Percentiles rank a stretch among this genome's conserved stretches.
These are phyloP conservation scores for Fusarium xylarioides DNA, from an alignment of 2,329 filamentous ascomycete genomes.

Conservation along the genomic window DNA sequence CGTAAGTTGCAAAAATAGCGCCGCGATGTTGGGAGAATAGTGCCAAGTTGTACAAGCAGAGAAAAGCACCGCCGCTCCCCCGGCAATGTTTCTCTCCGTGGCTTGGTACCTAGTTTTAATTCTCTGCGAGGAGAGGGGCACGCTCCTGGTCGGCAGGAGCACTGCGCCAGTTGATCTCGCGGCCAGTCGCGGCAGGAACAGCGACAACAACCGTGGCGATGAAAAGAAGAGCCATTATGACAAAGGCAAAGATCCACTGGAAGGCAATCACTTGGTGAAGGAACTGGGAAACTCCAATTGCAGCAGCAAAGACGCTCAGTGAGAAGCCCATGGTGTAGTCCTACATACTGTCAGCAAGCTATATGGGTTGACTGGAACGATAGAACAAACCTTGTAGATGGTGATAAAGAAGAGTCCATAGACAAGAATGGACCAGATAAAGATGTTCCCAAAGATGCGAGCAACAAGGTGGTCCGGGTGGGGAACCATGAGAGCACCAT, in stretches of 20 bases:
- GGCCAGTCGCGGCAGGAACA: conserved; percentile 70
- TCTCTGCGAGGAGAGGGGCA: conserved; percentile 67
- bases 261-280: conserved; percentile 76
- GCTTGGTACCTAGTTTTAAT: conserved; percentile 28
- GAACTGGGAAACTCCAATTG: conserved; percentile 83
- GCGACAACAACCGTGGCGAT: conserved; percentile 72
- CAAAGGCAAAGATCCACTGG: conserved; percentile 93
- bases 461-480: conserved; percentile 72
- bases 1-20: not conserved
- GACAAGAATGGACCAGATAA: conserved; percentile 83
- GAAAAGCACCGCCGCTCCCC: not conserved
- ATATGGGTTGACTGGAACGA: not conserved
- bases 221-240: conserved; percentile 80
- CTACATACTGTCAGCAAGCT: conserved; percentile 45
- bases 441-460: conserved; percentile 85
- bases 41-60: not conserved
- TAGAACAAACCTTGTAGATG: conserved; percentile 69
- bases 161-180: conserved; percentile 60
- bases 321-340: conserved; percentile 82
- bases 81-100: not conserved
- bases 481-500: conserved; percentile 83
- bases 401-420: conserved; percentile 82
- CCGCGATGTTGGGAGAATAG: not conserved
- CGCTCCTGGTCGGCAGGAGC: conserved; percentile 62
- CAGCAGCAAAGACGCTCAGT: conserved; percentile 75